Evolutionary conservation across 2,329 filamentous ascomycete genomes (phyloP), one percentile per base, ranked within the genome.

Genomic region (Verticillium zaregamsianum): DNA sequence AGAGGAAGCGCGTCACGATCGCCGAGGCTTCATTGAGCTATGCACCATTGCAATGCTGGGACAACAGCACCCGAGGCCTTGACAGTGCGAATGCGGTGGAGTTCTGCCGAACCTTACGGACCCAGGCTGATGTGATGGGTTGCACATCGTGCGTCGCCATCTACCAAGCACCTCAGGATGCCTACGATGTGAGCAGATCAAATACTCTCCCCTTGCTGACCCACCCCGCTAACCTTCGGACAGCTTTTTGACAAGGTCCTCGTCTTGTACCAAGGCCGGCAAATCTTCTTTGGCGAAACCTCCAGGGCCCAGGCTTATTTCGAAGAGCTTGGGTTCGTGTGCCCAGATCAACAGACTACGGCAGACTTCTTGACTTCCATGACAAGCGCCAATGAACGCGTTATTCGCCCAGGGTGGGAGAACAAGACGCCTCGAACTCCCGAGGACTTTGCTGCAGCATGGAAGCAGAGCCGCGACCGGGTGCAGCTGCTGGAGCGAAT

Each of bases 261-360:
- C 3, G 77, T 91, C 0, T 79, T 90, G 2, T 88, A 89, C 69
- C 84, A 89, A 66, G 88, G 88, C 8, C 83, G 83, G 61, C 86
- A 88, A 67, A 85, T 89, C 60, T 92, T 83, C 75, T 91, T 87
- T 60, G 89, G 90, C 15, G 79, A 78, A 2, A 82, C 83, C 0
- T 78, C 80, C 8, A 78, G 84, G 15, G 89, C 89, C 1, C 87
- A 82, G 64, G 72, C 79, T 15, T 91, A 88, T 71, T 91, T 92
- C 68, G 77, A 86, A 61, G 75, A 81, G 25, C 78, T 91, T 62
- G 89, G 90, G 0, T 92, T 90, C 67, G 77, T 84, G 33, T 89
- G 76, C 32, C 77, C 77, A 1, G 75, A 77, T 3, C 71, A 77
- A 49, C 78, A 88, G 67, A 92, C 90, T 0, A 91, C 89, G 1